These are phyloP conservation scores for Dioszegia crocea DNA, from an alignment of 768 basidiomycete genomes.

Conservation along the genomic window DNA sequence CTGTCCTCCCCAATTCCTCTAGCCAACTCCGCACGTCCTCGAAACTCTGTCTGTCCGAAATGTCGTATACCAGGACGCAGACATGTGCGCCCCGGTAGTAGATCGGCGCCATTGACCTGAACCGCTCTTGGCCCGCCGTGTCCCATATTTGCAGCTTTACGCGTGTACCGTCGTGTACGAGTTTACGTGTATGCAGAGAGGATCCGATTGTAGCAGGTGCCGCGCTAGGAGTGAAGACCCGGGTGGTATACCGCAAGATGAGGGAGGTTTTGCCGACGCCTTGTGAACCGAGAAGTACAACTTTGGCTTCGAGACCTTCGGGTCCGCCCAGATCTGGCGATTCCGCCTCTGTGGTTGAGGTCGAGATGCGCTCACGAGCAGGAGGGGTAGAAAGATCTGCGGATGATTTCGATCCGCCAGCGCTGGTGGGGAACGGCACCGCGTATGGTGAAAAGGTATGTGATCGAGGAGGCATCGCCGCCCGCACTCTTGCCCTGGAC, in stretches of 20 bases:
- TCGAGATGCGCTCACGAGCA: not conserved
- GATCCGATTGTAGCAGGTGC: slow-evolving; percentile 39
- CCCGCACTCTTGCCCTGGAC: slow-evolving; percentile 14
- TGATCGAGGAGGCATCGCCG: slow-evolving; percentile 1
- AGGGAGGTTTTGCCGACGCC: slow-evolving; percentile 48
- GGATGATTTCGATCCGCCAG: slow-evolving; percentile 13
- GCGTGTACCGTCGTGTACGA: slow-evolving; percentile 37
- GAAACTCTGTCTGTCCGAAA: slow-evolving; percentile 37
- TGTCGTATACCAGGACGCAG: slow-evolving; percentile 42
- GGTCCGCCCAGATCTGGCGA: slow-evolving; percentile 33
- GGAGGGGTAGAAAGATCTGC: slow-evolving; percentile 18
- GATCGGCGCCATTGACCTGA: slow-evolving; percentile 45
- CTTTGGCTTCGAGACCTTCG: slow-evolving; percentile 45
- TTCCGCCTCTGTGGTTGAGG: slow-evolving; percentile 2
- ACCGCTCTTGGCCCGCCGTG: slow-evolving; percentile 48
- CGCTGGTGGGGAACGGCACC: slow-evolving; percentile 4
- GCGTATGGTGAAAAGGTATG: not conserved
- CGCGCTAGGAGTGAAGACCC: slow-evolving; percentile 22
- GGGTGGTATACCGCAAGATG: slow-evolving; percentile 42
- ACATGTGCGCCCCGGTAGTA: slow-evolving; percentile 47
- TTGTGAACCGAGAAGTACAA: slow-evolving; percentile 45
- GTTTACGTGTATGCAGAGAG: slow-evolving; percentile 40
- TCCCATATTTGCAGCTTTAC: slow-evolving; percentile 48
- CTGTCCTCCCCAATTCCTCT: slow-evolving; percentile 37
- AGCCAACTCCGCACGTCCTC: slow-evolving; percentile 41